Evolutionary conservation across 176 grass and related monocot species (phyloP).

Genomic region (Bonia amplexicaulis): DNA sequence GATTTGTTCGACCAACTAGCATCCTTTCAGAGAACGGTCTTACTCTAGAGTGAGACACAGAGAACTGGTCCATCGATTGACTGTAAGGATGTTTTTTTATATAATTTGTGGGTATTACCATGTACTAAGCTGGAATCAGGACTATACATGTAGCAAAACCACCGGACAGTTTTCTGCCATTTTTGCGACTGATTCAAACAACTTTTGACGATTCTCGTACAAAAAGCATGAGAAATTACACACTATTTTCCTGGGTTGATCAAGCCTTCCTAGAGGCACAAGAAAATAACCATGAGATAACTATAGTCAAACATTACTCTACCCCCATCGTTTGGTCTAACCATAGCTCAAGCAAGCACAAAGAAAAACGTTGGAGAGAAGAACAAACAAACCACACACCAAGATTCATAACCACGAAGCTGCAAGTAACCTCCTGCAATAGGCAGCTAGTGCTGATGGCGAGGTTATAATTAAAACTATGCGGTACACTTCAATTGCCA

Average conservation of each 20-base stretch:
- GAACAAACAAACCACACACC: neutral
- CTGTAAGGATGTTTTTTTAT: neutral
- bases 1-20: neutral
- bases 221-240: neutral
- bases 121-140: no score
- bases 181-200: neutral
- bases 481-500: neutral
- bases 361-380: neutral
- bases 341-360: neutral
- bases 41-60: neutral
- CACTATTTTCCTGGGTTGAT: neutral
- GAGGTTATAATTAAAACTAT: neutral
- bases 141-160: neutral
- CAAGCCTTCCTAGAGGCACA: neutral
- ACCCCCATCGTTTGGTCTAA: neutral
- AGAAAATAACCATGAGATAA: neutral
- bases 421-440: constrained; percentile 24
- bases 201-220: neutral
- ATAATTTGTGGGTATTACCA: no score
- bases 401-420: neutral
- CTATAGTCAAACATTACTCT: neutral
- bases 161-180: neutral
- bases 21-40: neutral
- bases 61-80: neutral
- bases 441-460: neutral